Evolutionary conservation across 192 early-diverging fungal species (phyloP), one percentile per base, ranked within the genome.

Genomic region (Allomyces macrogynus): DNA sequence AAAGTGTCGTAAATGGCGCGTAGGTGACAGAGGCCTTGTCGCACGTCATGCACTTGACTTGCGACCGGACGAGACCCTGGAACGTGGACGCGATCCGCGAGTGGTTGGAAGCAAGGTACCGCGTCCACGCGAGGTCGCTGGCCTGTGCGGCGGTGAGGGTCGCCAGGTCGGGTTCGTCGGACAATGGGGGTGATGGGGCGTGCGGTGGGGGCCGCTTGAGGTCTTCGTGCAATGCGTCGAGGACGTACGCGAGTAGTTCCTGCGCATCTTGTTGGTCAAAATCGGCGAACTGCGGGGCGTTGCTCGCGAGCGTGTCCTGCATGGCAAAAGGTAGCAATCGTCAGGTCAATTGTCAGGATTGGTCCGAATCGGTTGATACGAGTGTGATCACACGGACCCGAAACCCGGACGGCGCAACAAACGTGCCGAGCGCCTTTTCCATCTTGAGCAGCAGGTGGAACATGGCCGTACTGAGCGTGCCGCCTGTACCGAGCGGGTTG

Each of bases 201-300:
- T 3, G 49, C 16, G 12, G 16, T 10, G 20, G 16, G 12, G 49
- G 49, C 12, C 49, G 49, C 20, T 99, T 99, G 40, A 95, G 69
- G 67, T 92, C 86, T 73, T 97, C 95, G 70, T 99, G 94, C 20
- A 99, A 68, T 0, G 84, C 77, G 77, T 97, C 92, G 26, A 97
- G 71, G 62, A 99, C 71, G 69, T 89, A 97, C 4, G 82, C 77
- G 10, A 95, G 77, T 74, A 99, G 96, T 74, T 97, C 94, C 68
- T 99, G 95, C 0, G 88, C 87, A 74, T 99, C 95, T 25, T 99
- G 92, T 70, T 99, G 95, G 62, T 96, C 91, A 60, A 80, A 85
- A 9, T 89, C 90, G 42, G 77, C 78, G 72, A 94, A 99, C 68
- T 91, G 87, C 7, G 84, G 80, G 43, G 87, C 86, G 72, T 85